Evolutionary conservation across 768 basidiomycete genomes (phyloP).

Genomic region (Roridomyces roridus): DNA sequence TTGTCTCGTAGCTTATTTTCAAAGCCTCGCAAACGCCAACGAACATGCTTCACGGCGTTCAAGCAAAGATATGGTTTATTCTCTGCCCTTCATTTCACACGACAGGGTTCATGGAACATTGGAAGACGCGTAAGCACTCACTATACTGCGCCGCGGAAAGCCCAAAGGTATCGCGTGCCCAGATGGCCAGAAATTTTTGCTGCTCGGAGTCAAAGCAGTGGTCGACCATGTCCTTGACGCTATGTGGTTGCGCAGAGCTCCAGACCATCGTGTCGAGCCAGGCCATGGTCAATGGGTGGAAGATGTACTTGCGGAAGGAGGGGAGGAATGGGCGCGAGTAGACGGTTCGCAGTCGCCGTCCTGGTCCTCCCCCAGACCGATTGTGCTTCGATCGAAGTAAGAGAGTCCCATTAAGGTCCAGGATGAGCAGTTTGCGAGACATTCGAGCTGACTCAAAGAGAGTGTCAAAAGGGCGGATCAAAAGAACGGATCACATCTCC

Average conservation of each 20-base stretch:
- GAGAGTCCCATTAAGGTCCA: slow-evolving; percentile 81
- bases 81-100: no score
- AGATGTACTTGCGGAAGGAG: slow-evolving; percentile 67
- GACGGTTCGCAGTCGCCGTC: slow-evolving; percentile 34
- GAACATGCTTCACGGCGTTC: no score
- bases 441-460: background rate
- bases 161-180: slow-evolving; percentile 83
- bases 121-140: slow-evolving; percentile 44
- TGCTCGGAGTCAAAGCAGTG: slow-evolving; percentile 57
- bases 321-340: slow-evolving; percentile 72
- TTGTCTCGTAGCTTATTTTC: no score
- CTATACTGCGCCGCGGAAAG: slow-evolving; percentile 66
- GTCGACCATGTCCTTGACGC: slow-evolving; percentile 76
- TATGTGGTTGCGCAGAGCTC: slow-evolving; percentile 86
- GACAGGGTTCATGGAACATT: no score
- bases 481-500: background rate
- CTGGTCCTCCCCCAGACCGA: background rate
- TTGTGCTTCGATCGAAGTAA: slow-evolving; percentile 60
- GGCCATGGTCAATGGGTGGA: slow-evolving; percentile 58
- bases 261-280: slow-evolving; percentile 91
- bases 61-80: no score
- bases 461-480: no score
- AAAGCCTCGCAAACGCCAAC: no score
- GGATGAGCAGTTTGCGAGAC: slow-evolving; percentile 68
- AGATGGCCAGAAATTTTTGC: slow-evolving; percentile 61